Conservation (phyloP, 805 yeast species). For the Zygosaccharomyces gambellarensis region DNA sequence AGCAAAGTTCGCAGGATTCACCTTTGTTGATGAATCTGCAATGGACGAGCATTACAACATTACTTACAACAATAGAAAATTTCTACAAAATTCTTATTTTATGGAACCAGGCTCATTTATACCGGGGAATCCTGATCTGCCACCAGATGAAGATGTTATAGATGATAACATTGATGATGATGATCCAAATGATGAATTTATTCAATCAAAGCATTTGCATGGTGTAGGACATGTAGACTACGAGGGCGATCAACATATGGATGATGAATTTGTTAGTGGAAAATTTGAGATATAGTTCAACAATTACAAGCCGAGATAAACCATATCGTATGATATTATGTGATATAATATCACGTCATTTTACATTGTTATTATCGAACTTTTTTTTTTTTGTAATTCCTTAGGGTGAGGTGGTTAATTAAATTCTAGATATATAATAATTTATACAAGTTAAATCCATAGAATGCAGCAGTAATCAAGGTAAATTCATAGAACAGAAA, state of each 20-base stretch:
- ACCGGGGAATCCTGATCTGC: constrained; percentile 73
- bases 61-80: constrained; percentile 33
- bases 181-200: constrained; percentile 39
- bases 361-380: neutral
- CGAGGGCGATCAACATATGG: constrained; percentile 56
- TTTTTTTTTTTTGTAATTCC: neutral
- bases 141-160: constrained; percentile 79
- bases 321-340: neutral
- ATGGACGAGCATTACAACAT: constrained; percentile 75
- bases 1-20: constrained; percentile 94
- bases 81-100: constrained; percentile 36
- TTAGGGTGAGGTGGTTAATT: too few species aligned
- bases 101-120: constrained; percentile 66
- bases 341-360: neutral
- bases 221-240: constrained; percentile 30
- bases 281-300: constrained; percentile 55
- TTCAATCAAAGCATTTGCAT: constrained; percentile 12
- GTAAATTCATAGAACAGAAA: too few species aligned
- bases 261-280: constrained; percentile 83
- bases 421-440: too few species aligned
- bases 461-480: too few species aligned
- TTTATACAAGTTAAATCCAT: too few species aligned
- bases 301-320: constrained; percentile 36
- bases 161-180: constrained; percentile 55
- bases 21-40: constrained; percentile 90